Conservation (phyloP, 352 stramenopile species). For the Phytopythium sindhum region DNA sequence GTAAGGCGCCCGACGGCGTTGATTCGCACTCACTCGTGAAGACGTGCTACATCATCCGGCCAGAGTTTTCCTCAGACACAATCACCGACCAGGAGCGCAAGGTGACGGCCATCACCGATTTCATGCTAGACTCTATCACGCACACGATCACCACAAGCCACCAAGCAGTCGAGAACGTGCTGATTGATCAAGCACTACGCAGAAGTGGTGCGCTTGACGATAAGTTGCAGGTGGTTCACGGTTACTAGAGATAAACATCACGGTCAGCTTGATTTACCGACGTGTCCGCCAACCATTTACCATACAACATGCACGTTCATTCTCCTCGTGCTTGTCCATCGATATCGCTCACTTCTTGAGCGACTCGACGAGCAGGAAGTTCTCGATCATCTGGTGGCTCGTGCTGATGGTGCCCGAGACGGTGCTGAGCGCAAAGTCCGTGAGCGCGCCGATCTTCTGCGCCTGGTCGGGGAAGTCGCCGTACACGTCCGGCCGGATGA, state of each 20-base stretch:
- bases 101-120: background rate
- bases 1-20: background rate
- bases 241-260: too few relatives aligned
- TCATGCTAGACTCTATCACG: constrained; percentile 1
- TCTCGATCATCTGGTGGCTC: constrained; percentile 56
- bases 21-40: constrained; percentile 2
- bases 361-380: constrained; percentile 31
- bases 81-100: background rate
- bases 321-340: background rate
- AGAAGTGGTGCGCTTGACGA: background rate
- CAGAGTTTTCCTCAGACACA: background rate
- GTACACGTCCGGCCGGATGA: constrained; percentile 33
- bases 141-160: constrained; percentile 6
- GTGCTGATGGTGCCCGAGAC: constrained; percentile 33
- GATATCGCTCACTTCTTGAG: constrained; percentile 18
- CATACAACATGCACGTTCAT: too few relatives aligned
- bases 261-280: background rate
- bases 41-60: constrained; percentile 9
- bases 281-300: too few relatives aligned
- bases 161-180: constrained; percentile 5
- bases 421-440: constrained; percentile 45
- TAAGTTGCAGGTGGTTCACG: background rate
- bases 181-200: constrained; percentile 1
- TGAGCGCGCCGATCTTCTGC: constrained; percentile 38
- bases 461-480: constrained; percentile 23